phyloP scores from a whole-genome alignment of 768 basidiomycete species.

The Sutorius australiensis region DNA sequence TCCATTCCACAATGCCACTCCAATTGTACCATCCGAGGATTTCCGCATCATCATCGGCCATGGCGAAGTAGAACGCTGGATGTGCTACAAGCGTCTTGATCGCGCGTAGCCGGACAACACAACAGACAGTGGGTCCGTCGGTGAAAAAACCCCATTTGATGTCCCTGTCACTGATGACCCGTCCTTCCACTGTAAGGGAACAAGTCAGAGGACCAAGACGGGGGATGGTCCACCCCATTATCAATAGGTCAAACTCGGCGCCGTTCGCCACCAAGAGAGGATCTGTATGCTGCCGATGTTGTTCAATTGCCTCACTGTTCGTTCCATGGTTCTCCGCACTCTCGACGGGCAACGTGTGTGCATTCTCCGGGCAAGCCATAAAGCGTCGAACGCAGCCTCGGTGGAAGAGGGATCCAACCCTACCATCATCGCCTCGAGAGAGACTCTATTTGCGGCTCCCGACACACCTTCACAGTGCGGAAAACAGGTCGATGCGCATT shows the following conservation, averaged over 20 bases:
- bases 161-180: constrained; percentile 61
- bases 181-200: background rate
- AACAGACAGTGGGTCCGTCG: constrained; percentile 46
- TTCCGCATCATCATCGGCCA: constrained; percentile 46
- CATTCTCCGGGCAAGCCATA: constrained; percentile 44
- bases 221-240: no score
- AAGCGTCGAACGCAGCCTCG: constrained; percentile 5
- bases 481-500: constrained; percentile 45
- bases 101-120: constrained; percentile 52
- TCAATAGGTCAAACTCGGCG: no score
- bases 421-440: constrained; percentile 36
- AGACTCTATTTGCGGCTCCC: constrained; percentile 43
- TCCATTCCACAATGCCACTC: constrained; percentile 38
- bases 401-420: constrained; percentile 31
- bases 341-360: constrained; percentile 57
- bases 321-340: constrained; percentile 51
- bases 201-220: no score
- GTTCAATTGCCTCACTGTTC: constrained; percentile 59
- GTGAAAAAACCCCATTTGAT: constrained; percentile 52
- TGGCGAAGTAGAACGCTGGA: constrained; percentile 57
- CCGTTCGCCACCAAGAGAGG: no score
- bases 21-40: constrained; percentile 42
- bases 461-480: constrained; percentile 31
- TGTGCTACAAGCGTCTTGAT: constrained; percentile 46
- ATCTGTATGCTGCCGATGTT: constrained; percentile 14